Percentiles rank a stretch among this genome's conserved stretches.
Evolutionary conservation across 2,329 filamentous ascomycete species (phyloP).

Genomic region (Ceratocystis cacaofunesta): DNA sequence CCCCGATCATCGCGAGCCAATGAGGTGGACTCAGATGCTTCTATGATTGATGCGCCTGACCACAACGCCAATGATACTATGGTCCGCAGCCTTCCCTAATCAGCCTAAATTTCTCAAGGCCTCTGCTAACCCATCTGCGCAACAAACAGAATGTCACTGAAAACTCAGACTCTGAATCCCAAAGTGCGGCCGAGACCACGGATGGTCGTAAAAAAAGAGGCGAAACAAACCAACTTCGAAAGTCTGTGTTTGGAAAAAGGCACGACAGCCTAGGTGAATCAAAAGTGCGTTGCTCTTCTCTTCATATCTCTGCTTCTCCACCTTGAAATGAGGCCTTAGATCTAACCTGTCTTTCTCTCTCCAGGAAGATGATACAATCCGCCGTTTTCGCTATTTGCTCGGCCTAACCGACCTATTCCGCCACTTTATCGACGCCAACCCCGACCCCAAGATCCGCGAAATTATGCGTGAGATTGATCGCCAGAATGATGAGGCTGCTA

Average conservation of each 20-base stretch:
- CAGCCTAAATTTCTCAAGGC: background rate
- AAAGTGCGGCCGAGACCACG: slow-evolving; percentile 59
- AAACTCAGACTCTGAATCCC: slow-evolving; percentile 62
- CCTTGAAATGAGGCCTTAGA: slow-evolving; percentile 7
- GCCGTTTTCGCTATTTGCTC: slow-evolving; percentile 84
- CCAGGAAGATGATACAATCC: slow-evolving; percentile 86
- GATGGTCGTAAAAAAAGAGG: slow-evolving; percentile 72
- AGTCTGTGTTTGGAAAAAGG: slow-evolving; percentile 88
- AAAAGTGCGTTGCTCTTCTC: slow-evolving; percentile 45
- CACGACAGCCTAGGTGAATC: slow-evolving; percentile 83
- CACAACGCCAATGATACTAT: slow-evolving; percentile 22
- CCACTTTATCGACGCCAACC: slow-evolving; percentile 96
- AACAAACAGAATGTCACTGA: slow-evolving; percentile 42
- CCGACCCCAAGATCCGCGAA: slow-evolving; percentile 84
- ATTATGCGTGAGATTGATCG: slow-evolving; percentile 91
- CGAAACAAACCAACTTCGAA: slow-evolving; percentile 76
- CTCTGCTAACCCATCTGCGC: background rate
- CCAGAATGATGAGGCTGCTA: slow-evolving; percentile 64
- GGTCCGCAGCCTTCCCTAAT: background rate
- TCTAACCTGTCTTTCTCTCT: slow-evolving; percentile 11
- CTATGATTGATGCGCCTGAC: slow-evolving; percentile 46
- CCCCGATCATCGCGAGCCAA: slow-evolving; percentile 37
- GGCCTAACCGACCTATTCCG: slow-evolving; percentile 94
- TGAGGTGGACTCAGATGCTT: slow-evolving; percentile 44
- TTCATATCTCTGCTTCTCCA: background rate